Evolutionary conservation across 2,329 filamentous ascomycete species (phyloP).

Genomic region (Ophidiomyces ophidiicola): DNA sequence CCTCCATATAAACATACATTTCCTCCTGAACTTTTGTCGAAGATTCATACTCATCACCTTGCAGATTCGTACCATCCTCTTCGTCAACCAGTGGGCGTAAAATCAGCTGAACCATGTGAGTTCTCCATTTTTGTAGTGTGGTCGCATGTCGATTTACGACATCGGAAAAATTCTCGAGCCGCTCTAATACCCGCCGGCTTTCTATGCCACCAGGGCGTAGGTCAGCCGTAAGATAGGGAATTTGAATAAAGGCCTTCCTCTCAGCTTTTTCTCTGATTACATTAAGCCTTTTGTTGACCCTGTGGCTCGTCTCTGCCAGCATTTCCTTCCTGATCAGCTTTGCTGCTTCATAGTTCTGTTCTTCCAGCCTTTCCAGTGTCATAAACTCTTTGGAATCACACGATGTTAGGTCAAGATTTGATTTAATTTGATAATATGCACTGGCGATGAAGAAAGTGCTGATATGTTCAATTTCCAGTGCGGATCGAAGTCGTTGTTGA

Average conservation of each 20-base stretch:
- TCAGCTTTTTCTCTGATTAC: slow-evolving; percentile 44
- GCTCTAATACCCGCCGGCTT: slow-evolving; percentile 52
- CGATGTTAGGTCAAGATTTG: slow-evolving; percentile 49
- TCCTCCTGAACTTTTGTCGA: slow-evolving; percentile 82
- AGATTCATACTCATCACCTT: slow-evolving; percentile 80
- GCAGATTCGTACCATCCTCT: slow-evolving; percentile 60
- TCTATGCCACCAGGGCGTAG: slow-evolving; percentile 57
- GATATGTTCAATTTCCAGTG: slow-evolving; percentile 69
- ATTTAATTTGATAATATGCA: slow-evolving; percentile 71
- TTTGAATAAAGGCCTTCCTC: slow-evolving; percentile 46
- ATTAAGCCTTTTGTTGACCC: slow-evolving; percentile 53
- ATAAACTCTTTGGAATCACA: slow-evolving; percentile 57
- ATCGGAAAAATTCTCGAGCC: slow-evolving; percentile 51
- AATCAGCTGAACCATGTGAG: slow-evolving; percentile 58
- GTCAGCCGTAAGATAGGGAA: slow-evolving; percentile 48
- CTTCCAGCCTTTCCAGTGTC: slow-evolving; percentile 57
- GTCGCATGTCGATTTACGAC: slow-evolving; percentile 61
- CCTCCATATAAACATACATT: slow-evolving; percentile 74
- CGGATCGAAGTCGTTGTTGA: slow-evolving; percentile 55
- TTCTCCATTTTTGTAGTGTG: slow-evolving; percentile 61
- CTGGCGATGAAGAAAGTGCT: slow-evolving; percentile 78
- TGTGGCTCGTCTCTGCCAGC: slow-evolving; percentile 46
- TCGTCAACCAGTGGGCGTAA: slow-evolving; percentile 69
- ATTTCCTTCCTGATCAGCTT: slow-evolving; percentile 69
- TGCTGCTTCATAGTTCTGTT: slow-evolving; percentile 61